Percentiles rank a stretch among this genome's conserved stretches.
These are phyloP conservation scores for Meyerozyma carpophila DNA, from an alignment of 1,139 yeast species.

Conservation along the genomic window DNA sequence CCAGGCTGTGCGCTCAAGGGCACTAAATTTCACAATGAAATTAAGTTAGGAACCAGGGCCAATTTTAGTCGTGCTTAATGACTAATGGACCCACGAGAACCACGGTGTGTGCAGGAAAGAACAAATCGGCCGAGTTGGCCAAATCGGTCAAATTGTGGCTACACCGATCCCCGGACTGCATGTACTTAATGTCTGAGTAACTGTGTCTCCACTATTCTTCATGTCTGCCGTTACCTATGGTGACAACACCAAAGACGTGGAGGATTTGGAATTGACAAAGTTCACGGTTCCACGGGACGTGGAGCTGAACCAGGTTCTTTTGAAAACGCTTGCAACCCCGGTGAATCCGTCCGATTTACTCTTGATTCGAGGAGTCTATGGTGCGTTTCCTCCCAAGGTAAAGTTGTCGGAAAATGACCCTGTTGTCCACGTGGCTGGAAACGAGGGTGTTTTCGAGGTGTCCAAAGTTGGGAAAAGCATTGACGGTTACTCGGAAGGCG, in stretches of 20 bases:
- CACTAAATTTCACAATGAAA: too few relatives aligned
- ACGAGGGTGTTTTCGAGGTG: conserved; percentile 30
- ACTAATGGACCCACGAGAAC: too few relatives aligned
- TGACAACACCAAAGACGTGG: background rate
- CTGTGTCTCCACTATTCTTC: too few relatives aligned
- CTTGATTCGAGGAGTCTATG: conserved; percentile 39
- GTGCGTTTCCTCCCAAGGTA: conserved; percentile 31
- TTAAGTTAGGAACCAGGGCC: too few relatives aligned
- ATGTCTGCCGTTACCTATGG: background rate
- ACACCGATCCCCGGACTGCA: too few relatives aligned
- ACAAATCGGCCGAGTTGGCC: too few relatives aligned
- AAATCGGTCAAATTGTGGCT: too few relatives aligned
- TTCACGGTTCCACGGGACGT: conserved; percentile 9
- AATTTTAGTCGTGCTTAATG: too few relatives aligned
- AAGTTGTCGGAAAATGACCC: conserved; percentile 28
- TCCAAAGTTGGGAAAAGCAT: conserved; percentile 19
- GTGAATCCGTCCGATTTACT: conserved; percentile 39
- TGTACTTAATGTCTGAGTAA: too few relatives aligned
- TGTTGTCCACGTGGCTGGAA: conserved; percentile 34
- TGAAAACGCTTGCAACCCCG: conserved; percentile 15
- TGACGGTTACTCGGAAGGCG: conserved; percentile 18
- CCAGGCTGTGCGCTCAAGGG: too few relatives aligned
- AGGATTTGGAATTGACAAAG: conserved; percentile 2
- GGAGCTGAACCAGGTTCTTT: conserved; percentile 10
- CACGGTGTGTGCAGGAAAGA: too few relatives aligned